Conservation (phyloP, 345 rosid species). For the Psidium friedrichsthalianum region DNA sequence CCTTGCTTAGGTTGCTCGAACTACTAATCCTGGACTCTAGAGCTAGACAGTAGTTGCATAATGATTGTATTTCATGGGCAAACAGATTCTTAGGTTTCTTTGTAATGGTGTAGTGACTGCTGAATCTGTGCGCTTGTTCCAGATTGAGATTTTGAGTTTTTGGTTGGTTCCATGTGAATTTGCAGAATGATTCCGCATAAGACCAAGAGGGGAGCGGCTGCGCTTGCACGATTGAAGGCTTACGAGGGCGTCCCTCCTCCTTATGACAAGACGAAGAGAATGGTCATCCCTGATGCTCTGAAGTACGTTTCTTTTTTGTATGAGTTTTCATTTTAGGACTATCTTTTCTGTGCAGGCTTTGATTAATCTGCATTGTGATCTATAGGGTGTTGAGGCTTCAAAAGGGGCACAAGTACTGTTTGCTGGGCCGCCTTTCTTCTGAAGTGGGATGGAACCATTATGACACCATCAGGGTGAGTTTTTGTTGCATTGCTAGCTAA, state of each 20-base stretch:
- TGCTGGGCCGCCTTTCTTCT: slow-evolving; percentile 60
- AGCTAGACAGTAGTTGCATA: background rate
- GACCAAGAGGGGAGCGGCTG: slow-evolving; percentile 81
- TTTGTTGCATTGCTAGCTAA: background rate
- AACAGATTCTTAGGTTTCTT: background rate
- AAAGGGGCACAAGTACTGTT: slow-evolving; percentile 72
- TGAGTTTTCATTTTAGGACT: background rate
- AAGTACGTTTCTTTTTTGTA: slow-evolving; percentile 23
- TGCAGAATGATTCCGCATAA: slow-evolving; percentile 78
- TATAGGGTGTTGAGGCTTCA: slow-evolving; percentile 88
- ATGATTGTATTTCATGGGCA: background rate
- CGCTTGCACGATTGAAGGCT: slow-evolving; percentile 68
- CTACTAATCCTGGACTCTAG: background rate
- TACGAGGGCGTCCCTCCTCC: slow-evolving; percentile 83
- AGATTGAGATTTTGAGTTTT: background rate
- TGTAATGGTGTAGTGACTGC: background rate
- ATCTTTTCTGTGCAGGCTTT: background rate
- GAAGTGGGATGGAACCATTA: slow-evolving; percentile 90
- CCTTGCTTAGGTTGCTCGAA: background rate
- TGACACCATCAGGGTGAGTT: slow-evolving; percentile 66
- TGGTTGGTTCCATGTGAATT: background rate
- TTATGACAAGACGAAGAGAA: slow-evolving; percentile 72
- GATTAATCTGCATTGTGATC: background rate
- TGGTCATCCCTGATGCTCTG: slow-evolving; percentile 92
- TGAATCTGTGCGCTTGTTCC: background rate